Evolutionary conservation across 331 rosid genomes (phyloP).

Genomic region (Cucumis variabilis): DNA sequence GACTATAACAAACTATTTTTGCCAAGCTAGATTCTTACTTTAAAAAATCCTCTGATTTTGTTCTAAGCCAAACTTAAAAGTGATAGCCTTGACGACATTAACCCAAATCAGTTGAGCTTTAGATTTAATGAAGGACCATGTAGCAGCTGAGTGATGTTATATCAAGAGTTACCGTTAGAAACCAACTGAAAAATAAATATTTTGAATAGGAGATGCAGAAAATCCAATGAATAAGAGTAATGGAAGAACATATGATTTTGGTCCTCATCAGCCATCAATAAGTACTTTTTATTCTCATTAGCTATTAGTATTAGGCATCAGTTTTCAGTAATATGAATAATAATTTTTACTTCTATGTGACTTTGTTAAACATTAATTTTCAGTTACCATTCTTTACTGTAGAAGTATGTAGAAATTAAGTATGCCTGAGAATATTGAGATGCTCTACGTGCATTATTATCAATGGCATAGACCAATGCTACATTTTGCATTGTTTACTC

Average conservation of each 20-base stretch:
- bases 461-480: neutral
- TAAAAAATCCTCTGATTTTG: neutral
- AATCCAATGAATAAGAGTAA: neutral
- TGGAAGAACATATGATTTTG: neutral
- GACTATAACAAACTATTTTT: neutral
- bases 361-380: neutral
- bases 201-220: neutral
- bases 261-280: neutral
- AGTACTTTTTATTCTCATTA: neutral
- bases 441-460: neutral
- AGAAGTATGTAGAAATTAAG: neutral
- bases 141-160: neutral
- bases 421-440: neutral
- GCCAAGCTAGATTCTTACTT: neutral
- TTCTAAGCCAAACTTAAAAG: neutral
- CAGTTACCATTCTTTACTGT: neutral
- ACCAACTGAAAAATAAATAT: neutral
- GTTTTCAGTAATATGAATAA: conserved; percentile 2
- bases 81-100: neutral
- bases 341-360: neutral
- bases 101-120: neutral
- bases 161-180: neutral
- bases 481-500: conserved; percentile 32
- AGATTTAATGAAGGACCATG: neutral
- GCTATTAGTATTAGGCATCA: neutral